Conservation (phyloP, 2,329 filamentous ascomycete species). For the Botrytis galanthina region DNA sequence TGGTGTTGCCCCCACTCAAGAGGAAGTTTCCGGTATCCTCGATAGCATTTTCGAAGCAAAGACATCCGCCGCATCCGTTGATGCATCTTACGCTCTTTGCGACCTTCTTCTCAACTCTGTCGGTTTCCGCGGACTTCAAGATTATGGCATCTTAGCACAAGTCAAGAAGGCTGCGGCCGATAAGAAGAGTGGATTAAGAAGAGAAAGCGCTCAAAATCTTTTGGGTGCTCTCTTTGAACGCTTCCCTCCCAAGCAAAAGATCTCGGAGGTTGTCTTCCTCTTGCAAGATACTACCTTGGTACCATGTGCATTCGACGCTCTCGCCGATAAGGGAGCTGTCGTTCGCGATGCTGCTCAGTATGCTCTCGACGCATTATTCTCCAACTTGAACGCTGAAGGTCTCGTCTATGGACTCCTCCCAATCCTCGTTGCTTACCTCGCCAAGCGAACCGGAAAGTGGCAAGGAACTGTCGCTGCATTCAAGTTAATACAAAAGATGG, state of each 20-base stretch:
- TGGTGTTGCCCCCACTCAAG: conserved; percentile 52
- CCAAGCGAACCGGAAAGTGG: conserved; percentile 90
- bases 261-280: conserved; percentile 79
- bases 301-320: conserved; percentile 71
- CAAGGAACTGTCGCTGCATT: conserved; percentile 89
- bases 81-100: conserved; percentile 63
- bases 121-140: conserved; percentile 59
- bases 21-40: conserved; percentile 64
- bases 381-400: conserved; percentile 74
- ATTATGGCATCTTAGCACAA: conserved; percentile 60
- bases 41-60: conserved; percentile 62
- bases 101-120: conserved; percentile 63
- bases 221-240: conserved; percentile 91
- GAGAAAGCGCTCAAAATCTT: conserved; percentile 93
- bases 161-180: conserved; percentile 78
- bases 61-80: conserved; percentile 55
- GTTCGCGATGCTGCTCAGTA: conserved; percentile 93
- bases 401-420: conserved; percentile 82
- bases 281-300: conserved; percentile 77
- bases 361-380: conserved; percentile 85
- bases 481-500: conserved; percentile 85
- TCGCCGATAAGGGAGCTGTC: conserved; percentile 85
- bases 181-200: conserved; percentile 84
- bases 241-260: conserved; percentile 71
- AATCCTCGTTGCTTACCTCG: conserved; percentile 69